These are phyloP conservation scores for Emiliania huxleyi DNA, from an alignment of 78 protist species.

Conservation along the genomic window DNA sequence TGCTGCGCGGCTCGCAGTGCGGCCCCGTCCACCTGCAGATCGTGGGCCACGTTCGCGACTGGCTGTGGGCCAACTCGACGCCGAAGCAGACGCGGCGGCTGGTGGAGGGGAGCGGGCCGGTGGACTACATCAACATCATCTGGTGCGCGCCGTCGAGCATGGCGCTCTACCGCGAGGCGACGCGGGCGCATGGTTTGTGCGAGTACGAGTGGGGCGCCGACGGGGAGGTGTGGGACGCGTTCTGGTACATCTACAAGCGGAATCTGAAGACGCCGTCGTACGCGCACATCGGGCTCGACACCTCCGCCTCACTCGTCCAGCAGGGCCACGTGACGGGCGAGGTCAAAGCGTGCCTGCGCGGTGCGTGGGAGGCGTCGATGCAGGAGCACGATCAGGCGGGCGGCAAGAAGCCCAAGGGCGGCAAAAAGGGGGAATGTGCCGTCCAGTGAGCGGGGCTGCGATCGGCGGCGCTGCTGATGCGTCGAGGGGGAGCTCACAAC, in stretches of 20 bases:
- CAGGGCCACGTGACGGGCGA: background rate
- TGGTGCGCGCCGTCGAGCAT: background rate
- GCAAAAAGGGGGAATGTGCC: too few relatives aligned
- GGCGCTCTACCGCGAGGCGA: background rate
- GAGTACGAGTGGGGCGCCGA: background rate
- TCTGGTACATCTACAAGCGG: background rate
- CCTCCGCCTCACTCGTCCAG: background rate
- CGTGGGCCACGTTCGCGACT: background rate
- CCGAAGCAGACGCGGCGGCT: background rate
- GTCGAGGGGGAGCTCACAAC: too few relatives aligned
- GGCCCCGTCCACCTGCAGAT: background rate
- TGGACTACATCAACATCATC: background rate
- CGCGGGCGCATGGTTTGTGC: background rate
- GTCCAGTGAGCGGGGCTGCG: too few relatives aligned
- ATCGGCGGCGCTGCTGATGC: too few relatives aligned
- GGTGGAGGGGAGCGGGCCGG: background rate
- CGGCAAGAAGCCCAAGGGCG: too few relatives aligned
- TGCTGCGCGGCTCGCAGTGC: background rate
- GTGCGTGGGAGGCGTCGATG: background rate
- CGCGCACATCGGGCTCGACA: constrained; percentile 1
- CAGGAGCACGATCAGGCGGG: too few relatives aligned
- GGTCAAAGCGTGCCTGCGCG: background rate
- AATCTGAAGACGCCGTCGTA: background rate
- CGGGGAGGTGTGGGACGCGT: background rate
- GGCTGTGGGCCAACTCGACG: background rate